phyloP scores from a whole-genome alignment of 352 stramenopile species.

The Globisporangium viniferum region DNA sequence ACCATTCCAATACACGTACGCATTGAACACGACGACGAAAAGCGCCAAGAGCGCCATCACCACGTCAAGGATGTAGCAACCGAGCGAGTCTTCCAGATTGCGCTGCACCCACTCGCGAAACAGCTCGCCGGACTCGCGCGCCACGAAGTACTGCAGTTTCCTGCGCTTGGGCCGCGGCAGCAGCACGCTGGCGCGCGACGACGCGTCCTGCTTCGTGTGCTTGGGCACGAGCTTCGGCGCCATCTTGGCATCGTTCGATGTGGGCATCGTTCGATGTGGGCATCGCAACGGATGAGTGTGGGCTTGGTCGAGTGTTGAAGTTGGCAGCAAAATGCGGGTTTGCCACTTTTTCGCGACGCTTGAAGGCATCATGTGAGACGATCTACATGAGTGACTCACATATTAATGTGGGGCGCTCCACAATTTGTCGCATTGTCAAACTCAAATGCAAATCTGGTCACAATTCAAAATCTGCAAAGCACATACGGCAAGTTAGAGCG shows the following conservation, averaged over 20 bases:
- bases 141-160: constrained; percentile 33
- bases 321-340: neutral
- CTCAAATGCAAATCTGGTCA: constrained; percentile 8
- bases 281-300: neutral
- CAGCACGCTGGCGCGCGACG: constrained; percentile 32
- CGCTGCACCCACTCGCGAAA: constrained; percentile 68
- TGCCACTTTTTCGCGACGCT: constrained; percentile 1
- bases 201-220: constrained; percentile 30
- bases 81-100: constrained; percentile 67
- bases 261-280: neutral
- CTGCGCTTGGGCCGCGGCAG: constrained; percentile 27
- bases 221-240: constrained; percentile 24
- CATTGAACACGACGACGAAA: constrained; percentile 64
- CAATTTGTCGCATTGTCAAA: neutral
- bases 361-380: neutral
- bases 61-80: constrained; percentile 34
- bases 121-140: constrained; percentile 37
- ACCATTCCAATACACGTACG: constrained; percentile 57
- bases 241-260: neutral
- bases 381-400: neutral
- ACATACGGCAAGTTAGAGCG: neutral
- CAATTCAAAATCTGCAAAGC: constrained; percentile 1
- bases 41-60: constrained; percentile 54
- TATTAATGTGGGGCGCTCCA: neutral
- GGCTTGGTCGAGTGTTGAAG: neutral